Percentiles rank a stretch among this genome's conserved stretches.
Conservation (phyloP, 331 rosid genomes). For the Erythrophleum ivorense region DNA sequence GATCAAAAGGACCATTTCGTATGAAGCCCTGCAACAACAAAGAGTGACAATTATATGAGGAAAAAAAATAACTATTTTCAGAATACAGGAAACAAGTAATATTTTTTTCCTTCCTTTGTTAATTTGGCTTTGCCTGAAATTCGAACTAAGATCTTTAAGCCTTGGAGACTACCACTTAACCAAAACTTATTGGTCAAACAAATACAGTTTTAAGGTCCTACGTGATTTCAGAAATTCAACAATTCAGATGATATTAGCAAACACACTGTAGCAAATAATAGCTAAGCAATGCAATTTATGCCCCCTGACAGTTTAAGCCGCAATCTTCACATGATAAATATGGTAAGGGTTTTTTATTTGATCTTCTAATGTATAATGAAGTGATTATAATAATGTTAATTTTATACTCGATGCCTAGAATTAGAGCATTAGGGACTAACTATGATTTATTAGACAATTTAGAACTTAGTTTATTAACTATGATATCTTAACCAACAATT, state of each 20-base stretch:
- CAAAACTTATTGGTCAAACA: not conserved
- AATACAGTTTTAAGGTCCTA: conserved; percentile 6
- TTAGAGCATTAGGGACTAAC: not conserved
- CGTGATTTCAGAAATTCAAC: not conserved
- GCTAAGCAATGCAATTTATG: conserved; percentile 19
- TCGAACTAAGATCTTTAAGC: not conserved
- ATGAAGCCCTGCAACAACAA: conserved; percentile 77
- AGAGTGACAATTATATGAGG: not conserved
- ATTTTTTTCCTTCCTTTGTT: not conserved
- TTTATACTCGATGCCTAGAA: not conserved
- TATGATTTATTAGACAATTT: not conserved
- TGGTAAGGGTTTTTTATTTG: not conserved
- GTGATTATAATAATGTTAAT: too few species aligned
- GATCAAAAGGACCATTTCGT: conserved; percentile 66
- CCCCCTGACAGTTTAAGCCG: not conserved
- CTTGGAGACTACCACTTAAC: too few species aligned
- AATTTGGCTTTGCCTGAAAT: not conserved
- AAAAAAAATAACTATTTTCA: not conserved
- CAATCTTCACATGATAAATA: not conserved
- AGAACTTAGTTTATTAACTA: not conserved
- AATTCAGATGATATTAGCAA: not conserved
- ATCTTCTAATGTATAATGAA: not conserved
- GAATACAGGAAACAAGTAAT: not conserved
- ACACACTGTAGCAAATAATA: not conserved
- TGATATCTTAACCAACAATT: not conserved